Base-by-base conservation (phyloP, 2,329 filamentous ascomycete species). In the Neofusicoccum ribis region DNA sequence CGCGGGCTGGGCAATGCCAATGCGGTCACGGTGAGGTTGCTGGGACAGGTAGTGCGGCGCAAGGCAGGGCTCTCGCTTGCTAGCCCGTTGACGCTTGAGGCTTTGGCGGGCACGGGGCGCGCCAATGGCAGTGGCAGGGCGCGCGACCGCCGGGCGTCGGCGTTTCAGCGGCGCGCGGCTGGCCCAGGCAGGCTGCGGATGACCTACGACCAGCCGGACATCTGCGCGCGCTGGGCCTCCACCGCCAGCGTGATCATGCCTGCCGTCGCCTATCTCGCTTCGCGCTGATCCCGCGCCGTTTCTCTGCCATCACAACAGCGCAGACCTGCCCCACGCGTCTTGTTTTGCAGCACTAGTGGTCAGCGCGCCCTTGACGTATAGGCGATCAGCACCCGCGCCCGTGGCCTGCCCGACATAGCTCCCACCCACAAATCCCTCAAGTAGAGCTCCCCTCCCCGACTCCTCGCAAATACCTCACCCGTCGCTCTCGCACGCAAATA, bases 161-260 rank as follows among this genome's bases (percentile, higher is more conserved):
- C 43, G 56, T 46, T 60, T 60, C 56, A 37, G 27, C 56, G 31
- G 41, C 15, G 50, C 27, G 14, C 12, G 37, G 41, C 41, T 36
- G 54, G 41, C 23, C 8, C 11, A 27, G 52, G 39, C 52, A 23
- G 39, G 9, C 39, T n/a, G 54, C 41, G 39, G 56, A 60, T 60
- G 56, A 60, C 56, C 56, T 47, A 7, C 9, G 7, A 7, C 36
- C 51, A 58, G 43, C 41, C 65, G 31, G 61, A 50, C 31, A 65
- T 66, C 37, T 50, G 49, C 31, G 51, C 65, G 37, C 65, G 46
- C 31, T 34, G 31, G 37, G 65, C 67, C 49, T 65, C 65, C 14
- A 65, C 59, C 34, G 65, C 61, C 39, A 41, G 67, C 49, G 52
- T 68, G 34, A 66, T 62, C 51, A 31, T 64, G 52, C n/a, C 46